A percentile compares a stretch with the other conserved stretches of the same genome.
phyloP scores from a whole-genome alignment of 306 rosid genomes.

The Prunus dulcis region DNA sequence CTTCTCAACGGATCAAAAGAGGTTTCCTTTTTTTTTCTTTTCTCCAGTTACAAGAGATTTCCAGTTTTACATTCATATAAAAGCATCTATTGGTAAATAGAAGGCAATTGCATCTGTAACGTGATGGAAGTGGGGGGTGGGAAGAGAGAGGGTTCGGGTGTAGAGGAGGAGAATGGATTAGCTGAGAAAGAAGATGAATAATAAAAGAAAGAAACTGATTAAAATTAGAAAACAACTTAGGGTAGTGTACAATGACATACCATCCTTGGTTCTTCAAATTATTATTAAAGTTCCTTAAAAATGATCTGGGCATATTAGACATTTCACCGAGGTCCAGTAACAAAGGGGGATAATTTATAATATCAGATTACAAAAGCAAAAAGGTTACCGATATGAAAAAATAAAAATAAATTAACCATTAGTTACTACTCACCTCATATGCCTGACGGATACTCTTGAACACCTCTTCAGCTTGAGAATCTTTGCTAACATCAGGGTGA shows the following conservation, averaged over 20 bases:
- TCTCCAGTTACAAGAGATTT: too few relatives aligned
- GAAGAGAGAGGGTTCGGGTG: background rate
- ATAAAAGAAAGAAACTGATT: background rate
- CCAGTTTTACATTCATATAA: background rate
- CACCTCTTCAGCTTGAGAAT: constrained; percentile 58
- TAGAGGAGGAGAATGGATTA: background rate
- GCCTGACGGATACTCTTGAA: constrained; percentile 79
- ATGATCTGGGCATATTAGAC: background rate
- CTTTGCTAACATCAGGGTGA: constrained; percentile 93
- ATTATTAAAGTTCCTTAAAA: background rate
- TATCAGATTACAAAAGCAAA: background rate
- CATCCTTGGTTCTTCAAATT: background rate
- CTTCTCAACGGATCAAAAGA: background rate
- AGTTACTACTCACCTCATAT: constrained; percentile 53
- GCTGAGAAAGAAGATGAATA: background rate
- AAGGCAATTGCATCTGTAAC: background rate
- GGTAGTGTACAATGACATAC: background rate
- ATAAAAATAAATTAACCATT: too few relatives aligned
- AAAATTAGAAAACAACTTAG: background rate
- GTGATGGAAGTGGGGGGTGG: background rate
- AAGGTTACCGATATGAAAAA: background rate
- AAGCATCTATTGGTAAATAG: background rate
- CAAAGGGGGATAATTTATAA: background rate
- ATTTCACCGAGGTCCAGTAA: background rate
- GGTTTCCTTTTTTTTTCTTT: background rate